A percentile compares a stretch with the other conserved stretches of the same genome.
These are phyloP conservation scores for Avena atlantica DNA, from an alignment of 176 grass and related monocot species.

Conservation along the genomic window DNA sequence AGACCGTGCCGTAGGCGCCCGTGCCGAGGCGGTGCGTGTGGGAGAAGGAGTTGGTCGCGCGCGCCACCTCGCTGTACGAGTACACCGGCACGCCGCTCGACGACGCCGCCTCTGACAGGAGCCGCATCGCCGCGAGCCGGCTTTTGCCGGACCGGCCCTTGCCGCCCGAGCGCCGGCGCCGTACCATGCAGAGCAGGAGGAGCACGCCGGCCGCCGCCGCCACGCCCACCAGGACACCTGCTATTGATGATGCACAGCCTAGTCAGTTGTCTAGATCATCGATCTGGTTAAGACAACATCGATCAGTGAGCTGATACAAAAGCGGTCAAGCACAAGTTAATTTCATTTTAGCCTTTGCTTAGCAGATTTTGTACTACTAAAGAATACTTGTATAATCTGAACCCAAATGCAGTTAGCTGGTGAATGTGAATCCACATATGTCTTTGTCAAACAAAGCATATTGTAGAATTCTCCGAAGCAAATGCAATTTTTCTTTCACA, in stretches of 20 bases:
- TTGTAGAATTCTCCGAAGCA: not conserved
- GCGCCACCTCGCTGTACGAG: conserved; percentile 70
- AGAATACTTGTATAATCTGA: not conserved
- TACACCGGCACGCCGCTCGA: conserved; percentile 70
- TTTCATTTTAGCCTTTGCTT: not conserved
- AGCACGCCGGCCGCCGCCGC: conserved; percentile 14
- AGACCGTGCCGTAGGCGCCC: conserved; percentile 89
- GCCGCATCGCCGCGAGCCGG: conserved; percentile 40
- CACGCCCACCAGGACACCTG: conserved; percentile 47
- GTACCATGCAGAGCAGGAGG: conserved; percentile 40
- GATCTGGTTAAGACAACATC: not conserved
- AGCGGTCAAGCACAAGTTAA: not conserved
- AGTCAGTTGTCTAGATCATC: not conserved
- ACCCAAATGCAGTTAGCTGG: not conserved
- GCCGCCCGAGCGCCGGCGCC: conserved; percentile 1
- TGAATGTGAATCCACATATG: not conserved
- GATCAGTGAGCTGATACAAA: not conserved
- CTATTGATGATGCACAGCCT: not conserved
- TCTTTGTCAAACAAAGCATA: not conserved
- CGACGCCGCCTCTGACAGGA: conserved; percentile 62
- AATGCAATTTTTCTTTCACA: not conserved
- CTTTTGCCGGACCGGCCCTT: conserved; percentile 19
- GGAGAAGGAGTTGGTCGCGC: conserved; percentile 80
- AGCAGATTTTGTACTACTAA: not conserved
- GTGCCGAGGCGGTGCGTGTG: conserved; percentile 74